Conservation (phyloP, 495 filamentous ascomycete species). For the Aspergillus sclerotiicarbonarius region DNA sequence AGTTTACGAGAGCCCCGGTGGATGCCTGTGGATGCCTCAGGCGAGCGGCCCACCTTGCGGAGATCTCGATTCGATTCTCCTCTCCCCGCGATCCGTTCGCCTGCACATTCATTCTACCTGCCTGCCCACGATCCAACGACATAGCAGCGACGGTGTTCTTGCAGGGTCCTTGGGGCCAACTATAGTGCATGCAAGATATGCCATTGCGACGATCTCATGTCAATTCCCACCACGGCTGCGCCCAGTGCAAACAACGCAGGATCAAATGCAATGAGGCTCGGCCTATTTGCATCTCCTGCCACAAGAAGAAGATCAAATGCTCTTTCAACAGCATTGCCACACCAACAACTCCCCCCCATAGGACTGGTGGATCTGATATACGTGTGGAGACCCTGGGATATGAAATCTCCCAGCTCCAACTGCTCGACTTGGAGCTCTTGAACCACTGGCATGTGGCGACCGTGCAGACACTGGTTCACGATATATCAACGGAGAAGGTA, state of each 20-base stretch:
- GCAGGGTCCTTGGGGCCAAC: background rate
- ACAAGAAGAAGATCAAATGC: constrained; percentile 11
- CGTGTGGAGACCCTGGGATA: background rate
- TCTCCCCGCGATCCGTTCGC: background rate
- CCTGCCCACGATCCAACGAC: background rate
- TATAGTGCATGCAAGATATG: constrained; percentile 8
- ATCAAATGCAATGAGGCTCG: constrained; percentile 25
- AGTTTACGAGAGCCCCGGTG: constrained; percentile 1
- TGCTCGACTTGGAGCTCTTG: constrained; percentile 15
- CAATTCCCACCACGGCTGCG: constrained; percentile 22
- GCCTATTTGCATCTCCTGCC: constrained; percentile 18
- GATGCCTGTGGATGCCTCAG: background rate
- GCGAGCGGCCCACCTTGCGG: background rate
- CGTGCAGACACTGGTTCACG: constrained; percentile 2
- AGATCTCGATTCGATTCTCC: background rate
- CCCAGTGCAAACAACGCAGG: constrained; percentile 22
- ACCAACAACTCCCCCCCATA: background rate
- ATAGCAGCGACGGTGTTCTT: background rate
- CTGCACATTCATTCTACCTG: background rate
- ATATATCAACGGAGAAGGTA: background rate
- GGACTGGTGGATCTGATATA: too few species aligned
- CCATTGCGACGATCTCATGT: constrained; percentile 18
- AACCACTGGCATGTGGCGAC: constrained; percentile 15
- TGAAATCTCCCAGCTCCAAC: background rate
- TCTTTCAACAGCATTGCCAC: constrained; percentile 5